phyloP scores from a whole-genome alignment of 176 grass and related monocot genomes.

The Zoysia japonica region DNA sequence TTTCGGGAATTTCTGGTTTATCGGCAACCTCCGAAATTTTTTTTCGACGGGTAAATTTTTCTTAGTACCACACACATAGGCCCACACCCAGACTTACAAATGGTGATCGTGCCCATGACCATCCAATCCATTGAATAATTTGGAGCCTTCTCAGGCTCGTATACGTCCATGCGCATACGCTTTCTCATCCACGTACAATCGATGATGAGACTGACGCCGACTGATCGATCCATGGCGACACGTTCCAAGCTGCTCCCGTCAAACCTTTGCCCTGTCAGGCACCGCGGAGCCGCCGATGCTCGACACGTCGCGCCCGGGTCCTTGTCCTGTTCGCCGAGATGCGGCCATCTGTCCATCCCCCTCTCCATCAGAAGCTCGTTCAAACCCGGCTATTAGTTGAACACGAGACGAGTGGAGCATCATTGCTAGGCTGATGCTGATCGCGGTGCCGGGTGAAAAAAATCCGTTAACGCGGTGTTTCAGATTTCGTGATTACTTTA shows the following conservation, averaged over 20 bases:
- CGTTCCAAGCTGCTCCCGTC: background rate
- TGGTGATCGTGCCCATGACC: background rate
- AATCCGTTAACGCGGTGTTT: background rate
- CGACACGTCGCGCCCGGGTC: background rate
- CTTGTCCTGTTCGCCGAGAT: slow-evolving; percentile 4
- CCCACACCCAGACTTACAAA: too few species aligned
- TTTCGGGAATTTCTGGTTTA: too few species aligned
- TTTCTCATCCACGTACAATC: background rate
- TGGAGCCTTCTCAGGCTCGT: slow-evolving; percentile 36
- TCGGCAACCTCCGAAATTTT: too few species aligned
- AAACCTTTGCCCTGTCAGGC: background rate
- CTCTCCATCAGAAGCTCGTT: background rate
- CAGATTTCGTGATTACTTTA: background rate
- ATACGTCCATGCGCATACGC: slow-evolving; percentile 14
- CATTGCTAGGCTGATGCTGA: slow-evolving; percentile 6
- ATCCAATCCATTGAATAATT: slow-evolving; percentile 12
- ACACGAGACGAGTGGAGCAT: slow-evolving; percentile 2
- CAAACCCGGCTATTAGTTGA: background rate
- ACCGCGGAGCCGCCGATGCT: slow-evolving; percentile 11
- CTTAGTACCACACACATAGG: too few species aligned
- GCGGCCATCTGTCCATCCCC: slow-evolving; percentile 23
- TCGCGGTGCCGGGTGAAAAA: background rate
- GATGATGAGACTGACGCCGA: slow-evolving; percentile 23
- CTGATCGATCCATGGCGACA: background rate
- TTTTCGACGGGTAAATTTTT: too few species aligned